Evolutionary conservation across 495 filamentous ascomycete species (phyloP), one percentile per base, ranked within the genome.

Genomic region (Xylaria longipes): DNA sequence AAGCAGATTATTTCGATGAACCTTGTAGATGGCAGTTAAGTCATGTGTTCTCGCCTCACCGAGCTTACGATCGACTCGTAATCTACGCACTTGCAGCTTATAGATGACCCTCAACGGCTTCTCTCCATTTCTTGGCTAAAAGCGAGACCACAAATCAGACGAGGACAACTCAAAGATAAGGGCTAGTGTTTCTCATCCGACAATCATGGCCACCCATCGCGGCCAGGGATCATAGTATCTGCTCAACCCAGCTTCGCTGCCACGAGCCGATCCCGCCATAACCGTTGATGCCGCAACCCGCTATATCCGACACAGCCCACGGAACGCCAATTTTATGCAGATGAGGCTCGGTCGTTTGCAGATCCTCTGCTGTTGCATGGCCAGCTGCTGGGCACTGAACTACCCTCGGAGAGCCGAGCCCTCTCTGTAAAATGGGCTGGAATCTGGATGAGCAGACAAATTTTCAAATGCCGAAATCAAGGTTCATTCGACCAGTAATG

Each of bases 231-330:
- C 66, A 29, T 57, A 27, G 27, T 57, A 52, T 41, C 33, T 63
- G 35, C 31, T 70, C 45, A 62, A 41, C 35, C 69, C 37, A 65
- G 50, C 29, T 57, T 65, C 43, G 35, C 62, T 71, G 69, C 50
- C 52, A 60, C 62, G 41, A 64, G 54, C 69, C 69, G 62, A 60
- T 64, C 48, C 61, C 46, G 60, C 46, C 46, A 41, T 37, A 48
- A 71, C 57, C 54, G 62, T 61, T 66, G 25, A 71, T 66, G 69
- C 37, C 62, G 62, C 60, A 50, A 67, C 62, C 69, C 69, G 69
- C 61, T 31, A 60, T 41, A 54, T 29, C 22, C 62, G 62, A 60
- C 69, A 58, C 11, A 31, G 33, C 58, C 25, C 22, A 54, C 5
- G 27, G 22, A 58, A 41, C 31, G 35, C 27, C 37, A 57, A 60